Percentiles rank a stretch among this genome's conserved stretches.
These are phyloP conservation scores for Claviceps arundinis DNA, from an alignment of 2,329 filamentous ascomycete genomes.

Conservation along the genomic window DNA sequence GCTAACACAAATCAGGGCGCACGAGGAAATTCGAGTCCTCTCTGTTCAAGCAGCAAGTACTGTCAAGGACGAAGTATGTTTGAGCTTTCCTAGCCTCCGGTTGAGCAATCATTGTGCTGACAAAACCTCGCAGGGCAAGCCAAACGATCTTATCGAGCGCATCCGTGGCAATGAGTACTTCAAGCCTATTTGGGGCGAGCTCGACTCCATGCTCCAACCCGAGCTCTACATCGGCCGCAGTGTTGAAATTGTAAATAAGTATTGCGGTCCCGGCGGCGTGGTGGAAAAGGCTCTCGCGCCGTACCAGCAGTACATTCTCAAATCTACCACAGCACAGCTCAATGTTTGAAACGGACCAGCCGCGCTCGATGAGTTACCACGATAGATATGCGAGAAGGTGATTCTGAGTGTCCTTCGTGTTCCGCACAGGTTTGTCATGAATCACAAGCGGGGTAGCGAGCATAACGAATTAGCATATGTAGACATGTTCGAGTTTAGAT, in stretches of 20 bases:
- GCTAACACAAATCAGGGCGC: slow-evolving; percentile 32
- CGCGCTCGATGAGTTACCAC: neutral
- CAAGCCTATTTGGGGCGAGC: slow-evolving; percentile 52
- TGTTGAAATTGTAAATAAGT: slow-evolving; percentile 30
- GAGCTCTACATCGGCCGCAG: slow-evolving; percentile 36
- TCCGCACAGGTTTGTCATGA: too few species aligned
- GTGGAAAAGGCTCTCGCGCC: slow-evolving; percentile 25
- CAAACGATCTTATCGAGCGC: slow-evolving; percentile 71
- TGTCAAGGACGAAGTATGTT: slow-evolving; percentile 28
- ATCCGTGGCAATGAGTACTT: slow-evolving; percentile 67
- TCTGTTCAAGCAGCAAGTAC: slow-evolving; percentile 60
- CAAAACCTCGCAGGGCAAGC: slow-evolving; percentile 34
- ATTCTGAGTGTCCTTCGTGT: too few species aligned
- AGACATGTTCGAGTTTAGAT: neutral
- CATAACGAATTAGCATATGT: neutral
- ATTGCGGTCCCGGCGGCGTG: slow-evolving; percentile 25
- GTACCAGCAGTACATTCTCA: slow-evolving; percentile 23
- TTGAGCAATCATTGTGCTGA: neutral
- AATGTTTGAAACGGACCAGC: neutral
- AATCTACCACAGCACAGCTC: slow-evolving; percentile 5
- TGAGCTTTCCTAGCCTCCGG: neutral
- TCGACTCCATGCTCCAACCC: slow-evolving; percentile 55
- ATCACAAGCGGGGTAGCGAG: neutral
- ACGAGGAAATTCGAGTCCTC: slow-evolving; percentile 77
- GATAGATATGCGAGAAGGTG: too few species aligned